Evolutionary conservation across 2,329 filamentous ascomycete species (phyloP).

Genomic region (Alternaria incomplexa): DNA sequence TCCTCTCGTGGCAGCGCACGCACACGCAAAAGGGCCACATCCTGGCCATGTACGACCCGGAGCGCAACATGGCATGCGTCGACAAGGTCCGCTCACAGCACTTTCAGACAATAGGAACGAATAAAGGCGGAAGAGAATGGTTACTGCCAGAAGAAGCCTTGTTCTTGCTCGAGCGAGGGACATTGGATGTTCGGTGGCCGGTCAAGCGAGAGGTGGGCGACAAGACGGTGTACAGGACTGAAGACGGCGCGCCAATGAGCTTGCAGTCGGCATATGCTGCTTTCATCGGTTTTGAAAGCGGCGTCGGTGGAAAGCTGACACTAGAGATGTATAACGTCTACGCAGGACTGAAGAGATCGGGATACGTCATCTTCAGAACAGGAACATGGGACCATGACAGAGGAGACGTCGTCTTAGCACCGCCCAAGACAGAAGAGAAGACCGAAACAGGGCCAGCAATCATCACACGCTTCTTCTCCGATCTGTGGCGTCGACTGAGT

Average conservation of each 20-base stretch:
- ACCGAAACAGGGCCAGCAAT: slow-evolving; percentile 19
- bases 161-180: slow-evolving; percentile 86
- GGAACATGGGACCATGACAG: slow-evolving; percentile 51
- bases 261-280: slow-evolving; percentile 88
- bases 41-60: slow-evolving; percentile 76
- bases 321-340: slow-evolving; percentile 90
- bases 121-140: slow-evolving; percentile 67
- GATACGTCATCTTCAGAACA: slow-evolving; percentile 82
- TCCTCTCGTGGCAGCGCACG: slow-evolving; percentile 76
- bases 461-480: slow-evolving; percentile 45
- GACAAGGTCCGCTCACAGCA: slow-evolving; percentile 74
- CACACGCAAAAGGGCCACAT: slow-evolving; percentile 72
- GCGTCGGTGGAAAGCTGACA: slow-evolving; percentile 57
- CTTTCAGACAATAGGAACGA: slow-evolving; percentile 76
- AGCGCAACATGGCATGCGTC: slow-evolving; percentile 65
- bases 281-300: slow-evolving; percentile 74
- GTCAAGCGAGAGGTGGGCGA: slow-evolving; percentile 41
- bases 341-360: slow-evolving; percentile 78
- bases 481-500: slow-evolving; percentile 42
- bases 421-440: slow-evolving; percentile 5
- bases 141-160: slow-evolving; percentile 89
- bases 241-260: slow-evolving; percentile 78
- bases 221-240: slow-evolving; percentile 48
- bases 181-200: slow-evolving; percentile 86
- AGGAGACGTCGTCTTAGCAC: slow-evolving; percentile 19